Evolutionary conservation across 495 filamentous ascomycete species (phyloP), one percentile per base, ranked within the genome.

Genomic region (Amphirosellinia nigrospora): DNA sequence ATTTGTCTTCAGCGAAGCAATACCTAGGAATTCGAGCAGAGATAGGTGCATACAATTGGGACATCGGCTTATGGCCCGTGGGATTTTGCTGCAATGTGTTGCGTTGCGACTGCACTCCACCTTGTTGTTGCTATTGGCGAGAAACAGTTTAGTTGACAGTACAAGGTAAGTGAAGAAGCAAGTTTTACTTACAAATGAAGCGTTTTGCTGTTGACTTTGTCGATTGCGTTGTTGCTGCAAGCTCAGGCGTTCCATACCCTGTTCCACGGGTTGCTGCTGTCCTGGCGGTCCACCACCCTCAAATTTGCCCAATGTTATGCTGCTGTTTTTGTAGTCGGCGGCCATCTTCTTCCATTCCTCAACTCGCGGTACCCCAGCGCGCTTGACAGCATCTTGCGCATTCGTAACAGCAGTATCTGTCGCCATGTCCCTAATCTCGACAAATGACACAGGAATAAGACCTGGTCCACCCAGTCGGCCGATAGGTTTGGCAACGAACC

Each of bases 301-400:
- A 60, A 98, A 92, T 76, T 94, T 95, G 70, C 96, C 96, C 36
- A 99, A 85, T 5, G 93, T 93, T 77, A 98, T 98, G 80, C 95
- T 98, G 80, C 94, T 97, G 78, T 98, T 97, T 86, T 99, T 99
- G 83, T 98, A 99, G 59, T 98, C 94, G 28, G 94, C 94, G 11
- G 96, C 96, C 94, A 98, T 97, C 83, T 96, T 97, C 86, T 99
- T 98, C 96, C 96, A 99, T 75, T 98, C 96, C 78, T 99, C 96
- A 15, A 99, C 96, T 77, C 91, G 92, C n/a, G 96, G 96, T 50
- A 99, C 94, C 10, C 96, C 96, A 48, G 96, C 96, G 74, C 90
- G 87, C 70, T 88, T 89, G 63, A 99, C 93, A 8, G 96, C 94
- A 13, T 94, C 95, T 39, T 93, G 86, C 5, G 94, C 87, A 79